Conservation (phyloP, 1,139 yeast genomes). For the Zygoascus sp. region DNA sequence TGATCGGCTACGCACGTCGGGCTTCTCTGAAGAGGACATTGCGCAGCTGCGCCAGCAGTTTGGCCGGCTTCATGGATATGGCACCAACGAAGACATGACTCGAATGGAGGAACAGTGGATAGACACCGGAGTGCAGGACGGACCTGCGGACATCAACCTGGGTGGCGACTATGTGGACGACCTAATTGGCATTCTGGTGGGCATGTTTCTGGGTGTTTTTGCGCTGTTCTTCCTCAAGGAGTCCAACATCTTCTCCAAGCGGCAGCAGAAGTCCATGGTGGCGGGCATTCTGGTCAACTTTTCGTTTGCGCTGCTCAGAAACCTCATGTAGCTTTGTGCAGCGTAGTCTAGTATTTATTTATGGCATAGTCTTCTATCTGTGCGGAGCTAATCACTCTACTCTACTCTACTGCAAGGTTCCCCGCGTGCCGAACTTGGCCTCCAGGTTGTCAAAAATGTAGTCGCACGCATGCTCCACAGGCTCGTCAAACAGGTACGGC, state of each 20-base stretch:
- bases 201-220: constrained; percentile 37
- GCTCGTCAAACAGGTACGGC: constrained; percentile 78
- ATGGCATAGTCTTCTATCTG: background rate
- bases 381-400: background rate
- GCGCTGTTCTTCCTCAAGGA: constrained; percentile 31
- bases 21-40: constrained; percentile 75
- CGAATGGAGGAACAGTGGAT: constrained; percentile 89
- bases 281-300: constrained; percentile 35
- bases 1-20: constrained; percentile 76
- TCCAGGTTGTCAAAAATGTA: constrained; percentile 58
- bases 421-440: constrained; percentile 27
- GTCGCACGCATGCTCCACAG: constrained; percentile 69
- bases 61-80: constrained; percentile 56
- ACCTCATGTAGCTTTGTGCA: constrained; percentile 22
- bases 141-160: constrained; percentile 27
- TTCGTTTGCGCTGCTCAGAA: constrained; percentile 32
- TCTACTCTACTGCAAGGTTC: too few relatives aligned
- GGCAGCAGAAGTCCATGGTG: constrained; percentile 33
- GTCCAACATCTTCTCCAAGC: constrained; percentile 26
- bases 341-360: background rate
- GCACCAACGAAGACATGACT: constrained; percentile 27
- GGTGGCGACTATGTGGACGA: constrained; percentile 36
- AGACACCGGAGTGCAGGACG: constrained; percentile 62
- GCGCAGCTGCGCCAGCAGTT: constrained; percentile 70
- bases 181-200: constrained; percentile 34